Evolutionary conservation across 176 grass and related monocot genomes (phyloP).

Genomic region (Bolboschoenus planiculmis): DNA sequence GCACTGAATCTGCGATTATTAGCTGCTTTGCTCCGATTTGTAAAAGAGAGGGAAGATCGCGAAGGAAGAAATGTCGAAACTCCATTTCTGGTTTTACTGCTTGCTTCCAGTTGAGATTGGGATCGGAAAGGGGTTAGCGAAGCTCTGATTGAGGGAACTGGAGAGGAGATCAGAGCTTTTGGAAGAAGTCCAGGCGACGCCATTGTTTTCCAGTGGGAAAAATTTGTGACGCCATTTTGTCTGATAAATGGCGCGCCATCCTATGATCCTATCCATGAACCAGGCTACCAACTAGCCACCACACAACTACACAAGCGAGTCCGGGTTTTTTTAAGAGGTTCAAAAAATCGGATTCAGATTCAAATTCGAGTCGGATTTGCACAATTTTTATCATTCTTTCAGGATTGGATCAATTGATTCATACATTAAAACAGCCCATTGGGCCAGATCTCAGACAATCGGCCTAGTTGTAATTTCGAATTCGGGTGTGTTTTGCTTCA

Average conservation of each 20-base stretch:
- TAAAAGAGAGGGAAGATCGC: neutral
- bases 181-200: conserved; percentile 2
- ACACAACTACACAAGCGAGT: neutral
- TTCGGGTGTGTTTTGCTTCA: neutral
- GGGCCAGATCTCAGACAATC: neutral
- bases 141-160: neutral
- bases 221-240: conserved; percentile 10
- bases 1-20: neutral
- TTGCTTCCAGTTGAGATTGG: neutral
- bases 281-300: neutral
- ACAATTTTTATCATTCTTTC: neutral
- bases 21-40: neutral
- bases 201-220: neutral
- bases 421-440: neutral
- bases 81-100: neutral
- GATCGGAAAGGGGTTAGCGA: neutral
- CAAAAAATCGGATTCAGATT: neutral
- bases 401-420: neutral
- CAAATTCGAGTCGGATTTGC: neutral
- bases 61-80: neutral
- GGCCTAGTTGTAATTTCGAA: neutral
- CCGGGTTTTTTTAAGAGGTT: neutral
- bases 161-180: conserved; percentile 2
- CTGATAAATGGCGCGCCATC: conserved; percentile 16
- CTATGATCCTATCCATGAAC: conserved; percentile 19